These are phyloP conservation scores for Serendipita sp. DNA, from an alignment of 768 basidiomycete genomes.

Conservation along the genomic window DNA sequence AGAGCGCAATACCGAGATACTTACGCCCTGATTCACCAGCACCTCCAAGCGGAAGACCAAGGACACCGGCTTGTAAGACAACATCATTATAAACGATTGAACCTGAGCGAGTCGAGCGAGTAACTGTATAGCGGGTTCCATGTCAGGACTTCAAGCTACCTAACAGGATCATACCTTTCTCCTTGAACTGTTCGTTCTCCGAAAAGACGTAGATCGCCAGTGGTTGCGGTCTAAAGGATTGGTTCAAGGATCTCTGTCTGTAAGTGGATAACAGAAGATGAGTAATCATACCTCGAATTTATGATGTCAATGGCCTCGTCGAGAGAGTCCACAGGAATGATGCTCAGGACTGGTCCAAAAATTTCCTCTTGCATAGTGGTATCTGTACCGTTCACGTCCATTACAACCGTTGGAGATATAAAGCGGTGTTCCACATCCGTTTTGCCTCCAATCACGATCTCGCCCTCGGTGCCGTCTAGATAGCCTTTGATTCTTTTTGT, in stretches of 20 bases:
- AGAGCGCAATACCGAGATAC: conserved; percentile 12
- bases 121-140: conserved; percentile 36
- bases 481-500: conserved; percentile 37
- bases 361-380: conserved; percentile 32
- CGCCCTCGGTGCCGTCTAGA: conserved; percentile 38
- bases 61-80: conserved; percentile 10
- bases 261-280: not conserved
- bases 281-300: conserved; percentile 8
- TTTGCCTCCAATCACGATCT: conserved; percentile 37
- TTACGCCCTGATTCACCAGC: conserved; percentile 51
- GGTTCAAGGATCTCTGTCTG: not conserved
- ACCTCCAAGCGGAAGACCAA: conserved; percentile 35
- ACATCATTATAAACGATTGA: conserved; percentile 28
- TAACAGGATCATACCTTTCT: conserved; percentile 12
- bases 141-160: conserved; percentile 26
- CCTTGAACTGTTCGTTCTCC: conserved; percentile 23
- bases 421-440: conserved; percentile 25
- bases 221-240: conserved; percentile 32
- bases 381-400: conserved; percentile 37
- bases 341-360: conserved; percentile 23
- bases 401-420: conserved; percentile 47
- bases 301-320: conserved; percentile 17
- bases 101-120: not conserved
- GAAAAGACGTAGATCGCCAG: conserved; percentile 53
- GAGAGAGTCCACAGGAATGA: conserved; percentile 17